Base-by-base conservation (phyloP, 768 basidiomycete species). In the Crepidotus variabilis region DNA sequence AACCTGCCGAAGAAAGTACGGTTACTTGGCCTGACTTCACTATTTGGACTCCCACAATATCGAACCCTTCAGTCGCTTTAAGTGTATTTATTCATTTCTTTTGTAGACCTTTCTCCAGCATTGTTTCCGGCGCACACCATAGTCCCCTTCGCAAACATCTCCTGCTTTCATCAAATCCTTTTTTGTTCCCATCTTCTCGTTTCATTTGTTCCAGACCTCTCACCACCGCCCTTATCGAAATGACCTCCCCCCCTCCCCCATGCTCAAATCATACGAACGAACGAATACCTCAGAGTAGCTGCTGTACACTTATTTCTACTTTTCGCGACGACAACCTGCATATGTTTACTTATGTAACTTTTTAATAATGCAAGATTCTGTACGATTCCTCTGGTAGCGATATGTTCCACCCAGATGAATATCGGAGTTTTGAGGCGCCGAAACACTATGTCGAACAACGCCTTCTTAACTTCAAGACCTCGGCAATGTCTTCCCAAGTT, bases 1-100 rank as follows among this genome's bases (percentile, higher is more conserved):
- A 54, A 35, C 56, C 24, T 50, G 57, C 43, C 32, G 52, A 28
- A 52, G 32, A 51, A 32, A 46, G 43, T 51, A 34, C 51, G 54
- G 54, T 47, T 57, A 22, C 45, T 55, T 21, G 47, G 43, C 52
- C 34, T n/a, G n/a, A n/a, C n/a, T 52, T 35, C 49, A 36, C 39
- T 45, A 43, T 22, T 57, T 54, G 36, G 22, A 47, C 54, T 51
- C 50, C 46, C 33, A 21, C 9, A 20, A 23, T 52, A 24, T 46
- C 45, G 23, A 43, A 18, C 16, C 51, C 24, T 33, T 51, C 28
- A 20, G 45, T 35, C 33, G 52, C 55, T 51, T 63, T 60, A 28
- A 53, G 20, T n/a, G 36, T 63, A 63, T 63, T 61, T 63, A 61
- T 60, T 52, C 33, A 55, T 49, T 61, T 59, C 57, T 46, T n/a